Percentiles rank a stretch among this genome's conserved stretches.
phyloP scores from a whole-genome alignment of 495 filamentous ascomycete species.

The Tuber borchii region DNA sequence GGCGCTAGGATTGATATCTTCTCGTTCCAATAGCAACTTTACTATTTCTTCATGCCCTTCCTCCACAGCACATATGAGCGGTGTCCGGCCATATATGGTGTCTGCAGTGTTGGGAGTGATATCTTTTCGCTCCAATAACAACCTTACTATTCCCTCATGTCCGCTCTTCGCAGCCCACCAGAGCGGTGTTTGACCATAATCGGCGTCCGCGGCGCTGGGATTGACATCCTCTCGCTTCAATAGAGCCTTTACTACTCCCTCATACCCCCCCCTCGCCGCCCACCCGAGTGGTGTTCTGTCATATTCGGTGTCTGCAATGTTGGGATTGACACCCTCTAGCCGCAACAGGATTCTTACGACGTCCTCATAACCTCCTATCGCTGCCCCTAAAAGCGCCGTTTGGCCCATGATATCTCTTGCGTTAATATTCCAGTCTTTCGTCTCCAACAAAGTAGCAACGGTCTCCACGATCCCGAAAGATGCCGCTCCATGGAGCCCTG shows the following conservation, averaged over 20 bases:
- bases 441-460: not conserved
- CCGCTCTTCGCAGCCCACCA: too few species aligned
- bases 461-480: not conserved
- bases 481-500: not conserved
- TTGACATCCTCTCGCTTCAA: not conserved
- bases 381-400: not conserved
- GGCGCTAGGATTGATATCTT: not conserved
- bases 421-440: not conserved
- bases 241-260: too few species aligned
- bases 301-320: conserved; percentile 11
- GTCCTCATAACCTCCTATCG: not conserved
- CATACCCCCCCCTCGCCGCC: conserved; percentile 40
- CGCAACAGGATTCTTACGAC: not conserved
- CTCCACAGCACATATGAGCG: too few species aligned
- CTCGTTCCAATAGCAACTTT: conserved; percentile 3
- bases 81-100: too few species aligned
- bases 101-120: too few species aligned
- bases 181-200: not conserved
- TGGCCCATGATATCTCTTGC: not conserved
- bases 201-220: conserved; percentile 14
- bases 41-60: conserved; percentile 24
- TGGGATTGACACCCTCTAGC: not conserved
- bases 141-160: too few species aligned
- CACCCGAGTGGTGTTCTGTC: conserved; percentile 31
- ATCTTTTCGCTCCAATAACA: too few species aligned